Evolutionary conservation across 371 early-diverging fungal species (phyloP), one percentile per base, ranked within the genome.

Genomic region (Apophysomyces elegans): DNA sequence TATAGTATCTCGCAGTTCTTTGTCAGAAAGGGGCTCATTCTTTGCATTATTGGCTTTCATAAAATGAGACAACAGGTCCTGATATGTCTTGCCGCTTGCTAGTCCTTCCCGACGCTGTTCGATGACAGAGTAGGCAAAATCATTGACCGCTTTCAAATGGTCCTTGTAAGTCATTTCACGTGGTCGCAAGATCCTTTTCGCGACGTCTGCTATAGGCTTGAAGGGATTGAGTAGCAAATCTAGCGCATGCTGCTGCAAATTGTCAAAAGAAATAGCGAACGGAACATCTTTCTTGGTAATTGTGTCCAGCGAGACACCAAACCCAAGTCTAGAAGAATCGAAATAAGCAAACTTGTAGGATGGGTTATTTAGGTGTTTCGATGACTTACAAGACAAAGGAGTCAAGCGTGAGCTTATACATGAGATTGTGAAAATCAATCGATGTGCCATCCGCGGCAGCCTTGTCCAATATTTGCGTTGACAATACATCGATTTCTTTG

Each of bases 1-100:
- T 3, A 91, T 80, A 59, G 87, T 80, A 69, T 93, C 92, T 5
- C 84, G 74, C 32, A 92, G 75, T 47, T 79, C 70, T 18, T 74
- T 62, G 64, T 85, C 84, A 4, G 62, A 66, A 14, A 79, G 65
- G 8, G 65, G 61, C 18, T 67, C 67, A 7, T 80, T 81, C 46
- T 84, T 76, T 3, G 82, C 84, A 61, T 83, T 74, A 46, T 66
- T 66, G 60, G 71, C 70, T 56, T 73, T 64, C 80, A 84, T 80
- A 62, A 86, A 83, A 36, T 79, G 59, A n/a, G 72, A 64, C 68
- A 86, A 59, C 21, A 87, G 59, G 66, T 86, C 86, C 58, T 64
- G 70, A 6, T 67, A 68, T 62, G 57, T 61, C 37, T 65, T 45
- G 35, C 69, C 65, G 0, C 66, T 64, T 9, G 68, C 60, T 5